phyloP scores from a whole-genome alignment of 345 rosid genomes.

The Euclidium syriacum region DNA sequence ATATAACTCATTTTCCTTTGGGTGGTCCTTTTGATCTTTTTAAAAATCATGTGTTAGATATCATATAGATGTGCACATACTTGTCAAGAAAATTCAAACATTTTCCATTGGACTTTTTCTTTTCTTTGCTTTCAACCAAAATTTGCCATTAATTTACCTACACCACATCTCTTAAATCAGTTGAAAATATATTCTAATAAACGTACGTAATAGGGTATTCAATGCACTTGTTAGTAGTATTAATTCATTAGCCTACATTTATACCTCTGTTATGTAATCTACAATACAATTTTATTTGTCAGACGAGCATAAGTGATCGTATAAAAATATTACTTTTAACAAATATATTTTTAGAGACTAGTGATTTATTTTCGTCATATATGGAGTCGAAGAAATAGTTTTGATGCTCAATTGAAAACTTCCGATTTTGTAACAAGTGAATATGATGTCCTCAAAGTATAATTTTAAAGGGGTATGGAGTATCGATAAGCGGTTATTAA shows the following conservation, averaged over 20 bases:
- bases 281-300: background rate
- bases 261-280: background rate
- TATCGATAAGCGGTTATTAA: no score
- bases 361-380: no score
- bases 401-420: no score
- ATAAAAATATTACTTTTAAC: no score
- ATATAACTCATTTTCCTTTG: conserved; percentile 21
- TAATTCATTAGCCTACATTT: background rate
- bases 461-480: no score
- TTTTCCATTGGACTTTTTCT: background rate
- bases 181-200: background rate
- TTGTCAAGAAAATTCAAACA: conserved; percentile 22
- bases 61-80: conserved; percentile 19
- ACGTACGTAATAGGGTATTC: background rate
- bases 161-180: conserved; percentile 9
- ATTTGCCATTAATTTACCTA: background rate
- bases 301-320: background rate
- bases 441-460: no score
- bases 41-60: conserved; percentile 23
- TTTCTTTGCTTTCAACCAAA: background rate
- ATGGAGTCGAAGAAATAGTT: no score
- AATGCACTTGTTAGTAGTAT: background rate
- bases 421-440: no score
- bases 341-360: no score
- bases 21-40: conserved; percentile 28